phyloP scores from a whole-genome alignment of 306 rosid species.

The Astragalus glycyphyllos region DNA sequence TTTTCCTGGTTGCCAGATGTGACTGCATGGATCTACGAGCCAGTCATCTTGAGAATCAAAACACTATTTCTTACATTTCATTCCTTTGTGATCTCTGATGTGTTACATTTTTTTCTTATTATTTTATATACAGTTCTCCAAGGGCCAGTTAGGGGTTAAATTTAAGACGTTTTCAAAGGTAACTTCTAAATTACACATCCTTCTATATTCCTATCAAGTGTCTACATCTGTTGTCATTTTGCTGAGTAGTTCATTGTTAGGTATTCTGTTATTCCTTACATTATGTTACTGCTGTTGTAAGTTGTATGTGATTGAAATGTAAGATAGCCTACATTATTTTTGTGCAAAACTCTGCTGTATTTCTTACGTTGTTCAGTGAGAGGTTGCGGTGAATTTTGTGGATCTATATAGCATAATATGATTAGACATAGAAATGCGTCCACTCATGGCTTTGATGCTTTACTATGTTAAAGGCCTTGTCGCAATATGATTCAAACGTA shows the following conservation, averaged over 20 bases:
- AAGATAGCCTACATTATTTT: conserved; percentile 5
- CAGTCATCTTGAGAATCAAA: conserved; percentile 32
- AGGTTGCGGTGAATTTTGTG: background rate
- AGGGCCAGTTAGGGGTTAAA: conserved; percentile 78
- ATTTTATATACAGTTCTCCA: conserved; percentile 73
- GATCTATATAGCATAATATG: conserved; percentile 4
- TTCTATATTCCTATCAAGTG: conserved; percentile 23
- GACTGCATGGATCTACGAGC: conserved; percentile 28
- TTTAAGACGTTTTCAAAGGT: conserved; percentile 97
- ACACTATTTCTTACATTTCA: conserved; percentile 10
- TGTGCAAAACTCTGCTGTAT: conserved; percentile 27
- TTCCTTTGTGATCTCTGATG: conserved; percentile 36
- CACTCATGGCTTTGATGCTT: conserved; percentile 19
- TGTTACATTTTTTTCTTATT: conserved; percentile 25
- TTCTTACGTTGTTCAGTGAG: background rate
- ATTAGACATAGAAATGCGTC: conserved; percentile 24
- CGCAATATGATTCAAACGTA: background rate
- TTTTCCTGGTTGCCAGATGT: conserved; percentile 27
- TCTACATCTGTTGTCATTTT: conserved; percentile 31
- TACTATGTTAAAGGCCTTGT: conserved; percentile 25
- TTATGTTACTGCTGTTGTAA: conserved; percentile 10
- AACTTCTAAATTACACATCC: conserved; percentile 39
- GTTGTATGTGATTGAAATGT: conserved; percentile 16
- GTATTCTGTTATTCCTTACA: conserved; percentile 23
- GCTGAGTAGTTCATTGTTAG: conserved; percentile 14